A percentile compares a stretch with the other conserved stretches of the same genome.
Evolutionary conservation across 1,139 yeast species (phyloP).

Genomic region (Taphrina pruni): DNA sequence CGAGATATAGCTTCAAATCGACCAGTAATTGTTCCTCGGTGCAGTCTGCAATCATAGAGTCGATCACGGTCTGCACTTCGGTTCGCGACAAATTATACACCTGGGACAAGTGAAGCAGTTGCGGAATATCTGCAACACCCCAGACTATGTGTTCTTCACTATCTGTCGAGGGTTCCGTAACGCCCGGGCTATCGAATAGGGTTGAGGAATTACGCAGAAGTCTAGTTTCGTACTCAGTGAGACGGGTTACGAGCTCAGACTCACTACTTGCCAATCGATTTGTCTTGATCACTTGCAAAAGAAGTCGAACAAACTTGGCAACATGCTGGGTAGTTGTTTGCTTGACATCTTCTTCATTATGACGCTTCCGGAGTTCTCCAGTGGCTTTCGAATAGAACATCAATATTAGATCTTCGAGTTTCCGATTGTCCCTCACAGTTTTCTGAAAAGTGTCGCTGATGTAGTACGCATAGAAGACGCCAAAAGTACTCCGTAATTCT

Average conservation of each 20-base stretch:
- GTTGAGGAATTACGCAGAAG: conserved; percentile 18
- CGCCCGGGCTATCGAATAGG: not conserved
- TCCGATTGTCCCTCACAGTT: conserved; percentile 54
- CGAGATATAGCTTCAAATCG: conserved; percentile 28
- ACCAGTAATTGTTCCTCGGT: conserved; percentile 4
- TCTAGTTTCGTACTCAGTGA: conserved; percentile 31
- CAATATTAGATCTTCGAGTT: conserved; percentile 69
- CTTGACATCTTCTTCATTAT: conserved; percentile 56
- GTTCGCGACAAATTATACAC: not conserved
- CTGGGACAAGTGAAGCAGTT: conserved; percentile 3
- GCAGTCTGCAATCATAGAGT: conserved; percentile 5
- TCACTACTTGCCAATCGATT: conserved; percentile 24
- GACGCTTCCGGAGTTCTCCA: conserved; percentile 63
- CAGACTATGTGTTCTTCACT: not conserved
- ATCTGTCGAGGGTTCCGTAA: not conserved
- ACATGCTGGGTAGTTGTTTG: conserved; percentile 63
- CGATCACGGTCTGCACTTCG: conserved; percentile 21
- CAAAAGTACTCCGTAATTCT: conserved; percentile 38
- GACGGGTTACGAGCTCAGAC: conserved; percentile 24
- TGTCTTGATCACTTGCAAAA: conserved; percentile 57
- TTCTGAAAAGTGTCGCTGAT: conserved; percentile 55
- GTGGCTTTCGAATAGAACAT: conserved; percentile 69
- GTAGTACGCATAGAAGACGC: conserved; percentile 39
- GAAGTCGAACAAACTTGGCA: conserved; percentile 61
- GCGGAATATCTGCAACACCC: not conserved